Evolutionary conservation across 768 basidiomycete genomes (phyloP), one percentile per base, ranked within the genome.

Genomic region (Macrocybe gigantea): DNA sequence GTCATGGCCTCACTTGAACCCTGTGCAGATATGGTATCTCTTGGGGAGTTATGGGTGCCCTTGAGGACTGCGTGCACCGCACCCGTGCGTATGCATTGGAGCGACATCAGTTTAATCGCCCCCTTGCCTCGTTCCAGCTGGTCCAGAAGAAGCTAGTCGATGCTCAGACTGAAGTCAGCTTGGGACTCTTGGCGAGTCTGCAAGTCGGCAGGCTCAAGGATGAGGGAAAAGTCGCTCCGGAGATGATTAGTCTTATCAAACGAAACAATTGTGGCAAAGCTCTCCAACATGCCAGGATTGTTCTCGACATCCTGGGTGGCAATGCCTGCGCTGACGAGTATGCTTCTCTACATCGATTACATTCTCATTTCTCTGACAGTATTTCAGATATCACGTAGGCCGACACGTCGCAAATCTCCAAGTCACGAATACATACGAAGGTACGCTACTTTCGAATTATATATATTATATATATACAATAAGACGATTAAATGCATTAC

Each of bases 111-210:
- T 98, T 98, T 71, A 74, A 80, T 15, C 82, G 86, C 34, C 93
- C 93, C 0, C 73, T 97, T 3, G 94, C 91, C 1, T 87, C 88
- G 5, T 98, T 95, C 81, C 95, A 98, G 65, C 83, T 98, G n/a
- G 77, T 97, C 12, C 94, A 97, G 64, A 95, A 95, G 80, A 98
- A 98, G 67, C 77, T 98, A 11, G 93, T 87, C 3, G 93, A 97
- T 54, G 93, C 95, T 9, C 86, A 93, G 53, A 89, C 85, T 1
- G 92, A 96, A 59, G 79, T 83, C 7, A 79, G 85, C 1, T 71
- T 94, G 9, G 91, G 93, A 5, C 69, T 91, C 22, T 74, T 80
- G 38, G 85, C 86, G 5, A 85, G 82, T 54, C 64, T 88, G 31
- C 88, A 88, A 60, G 85, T 87, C 3, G 94, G 94, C 2, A 75